A percentile compares a stretch with the other conserved stretches of the same genome.
phyloP scores from a whole-genome alignment of 2,329 filamentous ascomycete genomes.

The Clarireedia paspali region DNA sequence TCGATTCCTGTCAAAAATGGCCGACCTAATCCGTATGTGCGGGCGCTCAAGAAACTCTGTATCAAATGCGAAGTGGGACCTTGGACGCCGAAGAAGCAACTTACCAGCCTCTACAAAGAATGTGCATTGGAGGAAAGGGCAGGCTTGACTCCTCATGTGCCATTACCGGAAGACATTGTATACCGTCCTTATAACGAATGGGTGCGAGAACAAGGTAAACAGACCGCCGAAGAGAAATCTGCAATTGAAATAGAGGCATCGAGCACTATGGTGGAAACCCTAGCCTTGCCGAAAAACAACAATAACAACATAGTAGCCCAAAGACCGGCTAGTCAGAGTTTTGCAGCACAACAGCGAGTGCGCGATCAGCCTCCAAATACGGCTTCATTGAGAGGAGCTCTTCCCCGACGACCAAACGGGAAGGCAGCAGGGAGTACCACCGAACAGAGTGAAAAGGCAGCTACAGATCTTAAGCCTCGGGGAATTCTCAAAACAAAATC shows the following conservation, averaged over 20 bases:
- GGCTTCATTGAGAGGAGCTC: slow-evolving; percentile 10
- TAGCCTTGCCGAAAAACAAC: slow-evolving; percentile 4
- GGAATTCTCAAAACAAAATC: slow-evolving; percentile 13
- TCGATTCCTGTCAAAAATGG: slow-evolving; percentile 37
- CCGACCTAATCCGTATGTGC: slow-evolving; percentile 31
- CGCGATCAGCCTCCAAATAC: slow-evolving; percentile 39
- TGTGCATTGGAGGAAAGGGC: slow-evolving; percentile 62
- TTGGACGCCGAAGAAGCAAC: slow-evolving; percentile 40
- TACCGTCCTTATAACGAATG: slow-evolving; percentile 58
- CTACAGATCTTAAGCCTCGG: slow-evolving; percentile 12
- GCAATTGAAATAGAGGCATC: slow-evolving; percentile 11
- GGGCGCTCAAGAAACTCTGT: slow-evolving; percentile 51
- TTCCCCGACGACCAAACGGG: slow-evolving; percentile 15
- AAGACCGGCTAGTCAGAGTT: slow-evolving; percentile 50
- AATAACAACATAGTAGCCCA: slow-evolving; percentile 5
- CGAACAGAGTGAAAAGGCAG: neutral
- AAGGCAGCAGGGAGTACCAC: neutral
- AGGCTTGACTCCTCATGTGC: slow-evolving; percentile 55
- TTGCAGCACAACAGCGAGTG: slow-evolving; percentile 57
- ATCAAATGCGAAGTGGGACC: slow-evolving; percentile 51
- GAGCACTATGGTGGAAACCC: slow-evolving; percentile 2
- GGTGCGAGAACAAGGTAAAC: slow-evolving; percentile 41
- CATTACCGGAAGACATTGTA: slow-evolving; percentile 52
- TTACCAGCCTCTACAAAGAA: slow-evolving; percentile 51
- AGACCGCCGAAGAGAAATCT: slow-evolving; percentile 10